Evolutionary conservation across 108 stramenopile species (phyloP).

Genomic region (Fragilariopsis cylindrus): DNA sequence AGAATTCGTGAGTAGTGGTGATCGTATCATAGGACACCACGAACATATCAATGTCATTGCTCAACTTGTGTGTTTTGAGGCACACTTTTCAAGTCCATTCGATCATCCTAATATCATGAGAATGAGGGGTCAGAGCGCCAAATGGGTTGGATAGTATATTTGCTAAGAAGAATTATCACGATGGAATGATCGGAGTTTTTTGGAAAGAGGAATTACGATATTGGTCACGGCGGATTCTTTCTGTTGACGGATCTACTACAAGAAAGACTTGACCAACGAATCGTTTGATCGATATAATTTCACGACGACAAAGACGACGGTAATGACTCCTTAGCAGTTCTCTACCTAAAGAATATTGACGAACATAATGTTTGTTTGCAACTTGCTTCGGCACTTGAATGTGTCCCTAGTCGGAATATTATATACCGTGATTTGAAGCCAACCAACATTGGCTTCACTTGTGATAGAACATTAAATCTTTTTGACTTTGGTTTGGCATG

Average conservation of each 20-base stretch:
- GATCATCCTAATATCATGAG: too few relatives aligned
- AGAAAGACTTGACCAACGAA: slow-evolving; percentile 38
- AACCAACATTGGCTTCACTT: slow-evolving; percentile 34
- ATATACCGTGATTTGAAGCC: slow-evolving; percentile 42
- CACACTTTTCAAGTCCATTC: too few relatives aligned
- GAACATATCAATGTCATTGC: too few relatives aligned
- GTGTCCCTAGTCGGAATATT: slow-evolving; percentile 22
- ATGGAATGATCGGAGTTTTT: too few relatives aligned
- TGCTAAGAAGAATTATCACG: too few relatives aligned
- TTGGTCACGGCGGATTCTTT: slow-evolving; percentile 46
- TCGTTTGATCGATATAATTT: slow-evolving; percentile 46
- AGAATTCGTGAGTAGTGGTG: too few relatives aligned
- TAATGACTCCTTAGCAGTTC: slow-evolving; percentile 8
- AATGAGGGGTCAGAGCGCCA: too few relatives aligned
- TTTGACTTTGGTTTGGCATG: slow-evolving; percentile 30
- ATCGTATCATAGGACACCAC: too few relatives aligned
- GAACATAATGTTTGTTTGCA: slow-evolving; percentile 15
- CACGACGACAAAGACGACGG: too few relatives aligned
- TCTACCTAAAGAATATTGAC: background rate
- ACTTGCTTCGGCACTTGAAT: slow-evolving; percentile 37
- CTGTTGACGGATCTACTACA: slow-evolving; percentile 53
- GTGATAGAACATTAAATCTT: background rate
- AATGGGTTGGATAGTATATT: too few relatives aligned
- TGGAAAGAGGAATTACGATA: too few relatives aligned
- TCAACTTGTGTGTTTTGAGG: too few relatives aligned